A percentile compares a stretch with the other conserved stretches of the same genome.
Conservation (phyloP, 208 protist species). For the Zelonia costaricensis region DNA sequence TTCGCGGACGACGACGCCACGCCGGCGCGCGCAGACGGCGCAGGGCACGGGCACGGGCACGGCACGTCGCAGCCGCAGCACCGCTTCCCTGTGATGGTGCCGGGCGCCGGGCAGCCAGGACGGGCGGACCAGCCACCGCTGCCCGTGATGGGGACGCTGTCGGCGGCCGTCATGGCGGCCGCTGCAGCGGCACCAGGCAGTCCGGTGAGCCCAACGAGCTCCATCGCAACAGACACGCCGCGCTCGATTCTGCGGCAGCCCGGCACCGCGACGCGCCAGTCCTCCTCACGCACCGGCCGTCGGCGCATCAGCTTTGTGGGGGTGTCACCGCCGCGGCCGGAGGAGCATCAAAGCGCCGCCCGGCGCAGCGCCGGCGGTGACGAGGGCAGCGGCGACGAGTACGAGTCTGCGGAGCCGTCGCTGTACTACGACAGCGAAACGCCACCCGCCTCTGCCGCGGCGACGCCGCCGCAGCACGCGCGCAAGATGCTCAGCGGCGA, state of each 20-base stretch:
- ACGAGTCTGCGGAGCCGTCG: constrained; percentile 34
- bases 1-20: neutral
- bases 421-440: constrained; percentile 27
- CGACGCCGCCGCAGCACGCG: constrained; percentile 1
- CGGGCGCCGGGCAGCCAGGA: neutral
- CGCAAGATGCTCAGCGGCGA: neutral
- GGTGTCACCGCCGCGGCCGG: constrained; percentile 7
- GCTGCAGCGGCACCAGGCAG: constrained; percentile 5
- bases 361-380: constrained; percentile 9
- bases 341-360: neutral
- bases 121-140: neutral
- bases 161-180: too few species aligned
- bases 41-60: neutral
- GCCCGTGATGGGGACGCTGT: constrained; percentile 1
- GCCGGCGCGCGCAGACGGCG: neutral
- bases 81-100: constrained; percentile 4
- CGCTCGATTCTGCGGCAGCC: constrained; percentile 36
- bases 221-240: constrained; percentile 32
- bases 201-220: constrained; percentile 27
- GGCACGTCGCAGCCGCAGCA: neutral
- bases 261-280: constrained; percentile 4
- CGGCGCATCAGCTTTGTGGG: constrained; percentile 38
- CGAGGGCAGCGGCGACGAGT: constrained; percentile 28
- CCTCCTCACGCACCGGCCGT: constrained; percentile 1
- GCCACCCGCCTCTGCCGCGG: neutral